phyloP scores from a whole-genome alignment of 2,329 filamentous ascomycete species.

The Cercospora zeina region DNA sequence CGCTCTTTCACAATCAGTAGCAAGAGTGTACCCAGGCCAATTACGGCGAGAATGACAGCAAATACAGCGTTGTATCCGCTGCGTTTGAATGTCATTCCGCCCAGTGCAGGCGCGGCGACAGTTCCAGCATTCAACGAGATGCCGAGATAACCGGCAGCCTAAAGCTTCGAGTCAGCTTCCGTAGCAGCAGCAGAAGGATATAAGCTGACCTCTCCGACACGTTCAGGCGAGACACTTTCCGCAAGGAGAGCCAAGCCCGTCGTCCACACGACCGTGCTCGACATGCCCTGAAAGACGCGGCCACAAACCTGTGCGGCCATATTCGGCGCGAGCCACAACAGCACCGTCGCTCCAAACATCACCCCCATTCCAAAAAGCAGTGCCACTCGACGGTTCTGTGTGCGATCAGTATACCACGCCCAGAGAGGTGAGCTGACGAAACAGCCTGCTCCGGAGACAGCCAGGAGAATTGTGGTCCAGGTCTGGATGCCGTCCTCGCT shows the following conservation, averaged over 20 bases:
- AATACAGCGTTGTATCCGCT: constrained; percentile 40
- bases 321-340: constrained; percentile 63
- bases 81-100: constrained; percentile 63
- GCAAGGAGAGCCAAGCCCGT: constrained; percentile 68
- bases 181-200: neutral
- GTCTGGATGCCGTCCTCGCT: constrained; percentile 52
- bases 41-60: constrained; percentile 21
- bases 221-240: constrained; percentile 62
- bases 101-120: constrained; percentile 64
- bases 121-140: constrained; percentile 62
- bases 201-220: constrained; percentile 51
- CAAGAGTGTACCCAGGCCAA: constrained; percentile 25
- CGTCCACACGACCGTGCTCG: constrained; percentile 69
- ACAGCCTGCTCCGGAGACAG: constrained; percentile 66
- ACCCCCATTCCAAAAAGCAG: constrained; percentile 63
- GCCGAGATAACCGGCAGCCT: constrained; percentile 63
- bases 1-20: constrained; percentile 27
- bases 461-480: constrained; percentile 68
- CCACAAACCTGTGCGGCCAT: constrained; percentile 62
- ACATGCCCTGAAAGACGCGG: constrained; percentile 66
- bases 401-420: constrained; percentile 61
- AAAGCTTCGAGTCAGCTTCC: neutral
- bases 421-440: constrained; percentile 51
- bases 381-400: constrained; percentile 60
- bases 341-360: constrained; percentile 60